phyloP scores from a whole-genome alignment of 2,329 filamentous ascomycete genomes.

The Fusarium anthophilum region DNA sequence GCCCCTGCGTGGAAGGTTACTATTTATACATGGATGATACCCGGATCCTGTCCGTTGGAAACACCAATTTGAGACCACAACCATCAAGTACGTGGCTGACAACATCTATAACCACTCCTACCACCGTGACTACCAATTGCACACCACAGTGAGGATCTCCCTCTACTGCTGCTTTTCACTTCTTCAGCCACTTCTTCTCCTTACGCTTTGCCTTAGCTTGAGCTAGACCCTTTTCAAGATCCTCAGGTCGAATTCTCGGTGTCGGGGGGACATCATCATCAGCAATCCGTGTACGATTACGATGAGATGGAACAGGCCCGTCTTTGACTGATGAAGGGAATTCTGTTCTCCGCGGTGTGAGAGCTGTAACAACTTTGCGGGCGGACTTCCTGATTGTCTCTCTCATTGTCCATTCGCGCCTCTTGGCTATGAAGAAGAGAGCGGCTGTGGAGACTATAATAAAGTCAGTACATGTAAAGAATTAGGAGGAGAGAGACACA shows the following conservation, averaged over 20 bases:
- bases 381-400: conserved; percentile 76
- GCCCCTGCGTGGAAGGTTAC: conserved; percentile 37
- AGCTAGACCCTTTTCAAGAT: conserved; percentile 67
- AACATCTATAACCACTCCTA: neutral
- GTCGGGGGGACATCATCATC: conserved; percentile 68
- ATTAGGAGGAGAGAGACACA: conserved; percentile 40
- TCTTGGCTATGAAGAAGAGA: conserved; percentile 84
- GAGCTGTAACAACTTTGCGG: conserved; percentile 66
- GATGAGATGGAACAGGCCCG: conserved; percentile 36
- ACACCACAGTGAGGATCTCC: neutral
- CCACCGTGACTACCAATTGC: neutral
- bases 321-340: conserved; percentile 68
- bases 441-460: conserved; percentile 67
- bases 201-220: conserved; percentile 50
- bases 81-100: neutral
- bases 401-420: conserved; percentile 82
- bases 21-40: conserved; percentile 45
- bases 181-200: conserved; percentile 40
- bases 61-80: conserved; percentile 19
- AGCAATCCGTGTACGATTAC: conserved; percentile 57
- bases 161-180: neutral
- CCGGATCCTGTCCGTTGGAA: conserved; percentile 43
- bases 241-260: conserved; percentile 61
- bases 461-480: conserved; percentile 20
- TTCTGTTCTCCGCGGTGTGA: conserved; percentile 69